Percentiles rank a stretch among this genome's conserved stretches.
Conservation (phyloP, 73 alveolate species). For the Tetrahymena thermophila region DNA sequence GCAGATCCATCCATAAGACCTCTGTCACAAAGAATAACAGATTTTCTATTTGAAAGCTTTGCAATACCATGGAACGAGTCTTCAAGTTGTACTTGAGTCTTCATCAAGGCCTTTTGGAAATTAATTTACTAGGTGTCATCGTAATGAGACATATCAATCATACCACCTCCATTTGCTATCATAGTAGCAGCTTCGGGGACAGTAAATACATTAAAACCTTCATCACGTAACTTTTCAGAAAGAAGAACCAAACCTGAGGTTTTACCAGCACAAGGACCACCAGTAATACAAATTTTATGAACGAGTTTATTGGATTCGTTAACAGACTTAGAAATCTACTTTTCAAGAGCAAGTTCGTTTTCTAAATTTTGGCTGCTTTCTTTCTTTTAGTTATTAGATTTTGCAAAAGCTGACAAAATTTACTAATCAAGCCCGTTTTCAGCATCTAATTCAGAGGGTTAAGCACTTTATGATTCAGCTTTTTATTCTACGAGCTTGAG, state of each 20-base stretch:
- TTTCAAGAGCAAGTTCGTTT: neutral
- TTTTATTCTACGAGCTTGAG: neutral
- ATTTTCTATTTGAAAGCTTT: constrained; percentile 1
- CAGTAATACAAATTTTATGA: constrained; percentile 53
- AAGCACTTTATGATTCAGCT: neutral
- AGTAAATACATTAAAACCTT: constrained; percentile 49
- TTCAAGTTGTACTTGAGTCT: constrained; percentile 51
- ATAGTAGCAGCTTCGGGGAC: constrained; percentile 81
- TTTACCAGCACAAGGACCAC: constrained; percentile 88
- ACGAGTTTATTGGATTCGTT: neutral
- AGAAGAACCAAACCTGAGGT: constrained; percentile 55
- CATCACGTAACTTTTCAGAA: constrained; percentile 43
- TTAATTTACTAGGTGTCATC: constrained; percentile 38
- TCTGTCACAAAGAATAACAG: constrained; percentile 52
- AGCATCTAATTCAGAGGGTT: neutral
- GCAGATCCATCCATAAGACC: constrained; percentile 73
- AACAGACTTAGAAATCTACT: neutral
- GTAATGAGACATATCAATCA: constrained; percentile 45
- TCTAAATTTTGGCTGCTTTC: neutral
- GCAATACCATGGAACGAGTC: constrained; percentile 53
- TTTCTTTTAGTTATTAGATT: neutral
- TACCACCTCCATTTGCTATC: constrained; percentile 68
- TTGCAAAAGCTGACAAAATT: neutral
- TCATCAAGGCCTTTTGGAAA: constrained; percentile 49
- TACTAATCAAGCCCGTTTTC: neutral